These are phyloP conservation scores for Nakaseomyces sp. DNA, from an alignment of 1,139 yeast genomes.

Conservation along the genomic window DNA sequence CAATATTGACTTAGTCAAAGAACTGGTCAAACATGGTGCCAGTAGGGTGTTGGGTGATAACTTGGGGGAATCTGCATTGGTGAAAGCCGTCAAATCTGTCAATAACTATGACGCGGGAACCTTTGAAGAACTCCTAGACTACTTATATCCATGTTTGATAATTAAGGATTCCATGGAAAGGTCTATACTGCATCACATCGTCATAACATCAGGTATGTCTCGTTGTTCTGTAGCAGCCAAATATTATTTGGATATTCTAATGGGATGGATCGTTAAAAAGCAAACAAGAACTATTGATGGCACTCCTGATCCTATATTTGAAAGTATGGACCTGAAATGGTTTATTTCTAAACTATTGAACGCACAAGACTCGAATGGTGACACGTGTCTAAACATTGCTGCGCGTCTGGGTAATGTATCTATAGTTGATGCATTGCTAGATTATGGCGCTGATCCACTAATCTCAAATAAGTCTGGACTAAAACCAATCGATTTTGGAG, in stretches of 20 bases:
- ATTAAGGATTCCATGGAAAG: conserved; percentile 69
- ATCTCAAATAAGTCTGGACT: conserved; percentile 78
- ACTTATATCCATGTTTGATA: conserved; percentile 67
- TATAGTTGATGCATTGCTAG: conserved; percentile 70
- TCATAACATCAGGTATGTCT: conserved; percentile 63
- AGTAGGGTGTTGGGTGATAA: conserved; percentile 64
- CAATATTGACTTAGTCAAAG: conserved; percentile 60
- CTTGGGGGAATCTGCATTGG: conserved; percentile 82
- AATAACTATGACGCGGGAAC: conserved; percentile 72
- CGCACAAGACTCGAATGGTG: conserved; percentile 76
- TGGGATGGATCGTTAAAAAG: conserved; percentile 68
- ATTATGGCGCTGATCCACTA: conserved; percentile 76
- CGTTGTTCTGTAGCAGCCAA: conserved; percentile 62
- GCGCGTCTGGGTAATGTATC: conserved; percentile 79
- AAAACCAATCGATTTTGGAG: conserved; percentile 78
- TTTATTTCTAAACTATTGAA: conserved; percentile 63
- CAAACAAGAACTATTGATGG: conserved; percentile 17
- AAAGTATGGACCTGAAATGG: conserved; percentile 43
- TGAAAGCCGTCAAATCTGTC: conserved; percentile 81
- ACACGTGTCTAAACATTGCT: conserved; percentile 82
- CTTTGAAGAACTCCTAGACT: conserved; percentile 63
- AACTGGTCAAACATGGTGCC: conserved; percentile 58
- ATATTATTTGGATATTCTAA: conserved; percentile 65
- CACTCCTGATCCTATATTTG: conserved; percentile 35
- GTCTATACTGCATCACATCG: conserved; percentile 88